Evolutionary conservation across 139 green algal genomes (phyloP).

Genomic region (Chlorella sp.): DNA sequence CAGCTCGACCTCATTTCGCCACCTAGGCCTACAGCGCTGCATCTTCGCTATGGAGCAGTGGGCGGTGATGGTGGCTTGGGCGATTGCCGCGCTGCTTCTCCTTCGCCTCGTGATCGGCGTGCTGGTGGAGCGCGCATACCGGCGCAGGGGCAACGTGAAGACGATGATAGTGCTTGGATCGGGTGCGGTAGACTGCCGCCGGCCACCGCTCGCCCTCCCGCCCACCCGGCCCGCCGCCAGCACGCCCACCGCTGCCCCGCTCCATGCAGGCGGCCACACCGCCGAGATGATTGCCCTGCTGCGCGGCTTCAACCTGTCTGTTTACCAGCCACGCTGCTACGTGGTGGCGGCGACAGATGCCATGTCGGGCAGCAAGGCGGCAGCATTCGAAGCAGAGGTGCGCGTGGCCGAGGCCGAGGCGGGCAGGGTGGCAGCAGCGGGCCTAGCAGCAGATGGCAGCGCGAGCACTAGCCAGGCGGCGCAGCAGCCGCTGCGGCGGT

Average conservation of each 20-base stretch:
- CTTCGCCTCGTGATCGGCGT: conserved; percentile 6
- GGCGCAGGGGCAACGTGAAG: conserved; percentile 7
- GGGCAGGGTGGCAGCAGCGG: not conserved
- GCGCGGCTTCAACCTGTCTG: conserved; percentile 46
- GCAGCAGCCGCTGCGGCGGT: conserved; percentile 3
- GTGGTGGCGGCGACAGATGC: conserved; percentile 74
- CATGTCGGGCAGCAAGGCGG: conserved; percentile 66
- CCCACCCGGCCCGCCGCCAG: not conserved
- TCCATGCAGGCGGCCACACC: conserved; percentile 82
- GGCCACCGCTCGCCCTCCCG: not conserved
- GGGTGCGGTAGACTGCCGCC: conserved; percentile 37
- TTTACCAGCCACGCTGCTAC: conserved; percentile 73
- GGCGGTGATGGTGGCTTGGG: not conserved
- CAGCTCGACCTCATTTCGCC: not conserved
- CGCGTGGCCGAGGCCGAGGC: conserved; percentile 28
- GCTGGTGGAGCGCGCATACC: not conserved
- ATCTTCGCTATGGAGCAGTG: too few species aligned
- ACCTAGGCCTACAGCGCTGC: not conserved
- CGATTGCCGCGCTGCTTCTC: not conserved
- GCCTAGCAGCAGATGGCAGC: not conserved
- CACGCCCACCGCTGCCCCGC: not conserved
- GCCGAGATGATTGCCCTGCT: conserved; percentile 89
- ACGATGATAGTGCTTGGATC: conserved; percentile 85
- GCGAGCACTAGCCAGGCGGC: not conserved
- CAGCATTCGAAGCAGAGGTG: conserved; percentile 37